These are phyloP conservation scores for Cyamopsis tetragonoloba DNA, from an alignment of 306 rosid genomes.

Conservation along the genomic window DNA sequence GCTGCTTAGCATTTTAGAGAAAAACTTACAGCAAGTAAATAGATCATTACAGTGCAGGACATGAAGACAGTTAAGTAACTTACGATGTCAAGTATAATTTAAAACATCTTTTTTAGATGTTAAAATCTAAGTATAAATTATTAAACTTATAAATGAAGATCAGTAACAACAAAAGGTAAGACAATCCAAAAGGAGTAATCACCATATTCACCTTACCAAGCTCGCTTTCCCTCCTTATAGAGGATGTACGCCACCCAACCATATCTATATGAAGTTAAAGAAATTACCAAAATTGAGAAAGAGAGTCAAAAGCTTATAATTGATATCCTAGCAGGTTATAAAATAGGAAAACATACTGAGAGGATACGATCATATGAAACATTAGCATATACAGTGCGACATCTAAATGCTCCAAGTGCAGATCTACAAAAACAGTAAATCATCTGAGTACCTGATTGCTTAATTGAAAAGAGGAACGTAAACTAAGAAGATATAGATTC, in stretches of 20 bases:
- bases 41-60: background rate
- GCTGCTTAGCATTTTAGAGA: background rate
- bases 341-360: conserved; percentile 16
- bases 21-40: conserved; percentile 3
- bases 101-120: background rate
- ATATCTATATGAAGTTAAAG: conserved; percentile 63
- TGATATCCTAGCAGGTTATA: background rate
- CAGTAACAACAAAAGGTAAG: conserved; percentile 9
- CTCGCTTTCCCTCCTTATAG: conserved; percentile 85
- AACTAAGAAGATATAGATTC: conserved; percentile 3
- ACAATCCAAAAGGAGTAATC: conserved; percentile 18
- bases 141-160: background rate
- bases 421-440: conserved; percentile 61
- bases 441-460: conserved; percentile 19
- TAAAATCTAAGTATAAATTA: conserved; percentile 11
- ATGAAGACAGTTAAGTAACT: background rate
- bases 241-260: conserved; percentile 99
- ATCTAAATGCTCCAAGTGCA: conserved; percentile 72
- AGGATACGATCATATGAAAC: conserved; percentile 98
- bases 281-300: conserved; percentile 25
- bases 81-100: background rate
- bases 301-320: conserved; percentile 13
- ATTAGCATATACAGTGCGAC: conserved; percentile 77
- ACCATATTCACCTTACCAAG: conserved; percentile 63
- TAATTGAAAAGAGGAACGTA: background rate